Evolutionary conservation across 176 grass and related monocot species (phyloP), one percentile per base, ranked within the genome.

Genomic region (Raddia distichophylla): DNA sequence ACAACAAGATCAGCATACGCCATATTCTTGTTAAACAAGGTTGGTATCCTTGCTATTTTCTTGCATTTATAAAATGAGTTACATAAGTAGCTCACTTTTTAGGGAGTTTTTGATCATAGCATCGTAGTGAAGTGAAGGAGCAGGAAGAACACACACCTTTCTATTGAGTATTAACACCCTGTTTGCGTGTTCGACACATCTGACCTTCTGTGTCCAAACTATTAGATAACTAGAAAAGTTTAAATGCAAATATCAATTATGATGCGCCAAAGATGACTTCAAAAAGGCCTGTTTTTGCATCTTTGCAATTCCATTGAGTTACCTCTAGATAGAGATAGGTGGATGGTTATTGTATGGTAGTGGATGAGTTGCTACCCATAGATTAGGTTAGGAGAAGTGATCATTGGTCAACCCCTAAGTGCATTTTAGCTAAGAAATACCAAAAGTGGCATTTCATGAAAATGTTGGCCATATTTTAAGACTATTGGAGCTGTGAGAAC

Each of bases 1-100:
- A 91, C 93, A 20, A 99, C 92, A 60, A 99, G 87, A 84, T 94
- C 96, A 77, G 33, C 96, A n/a, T 99, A 95, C 81, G 93, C 93
- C 52, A 78, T 99, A 80, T 99, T 99, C 83, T 84, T 99, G 69
- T 88, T 99, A 78, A 99, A 99, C 74, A 99, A 99, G 96, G 96
- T 95, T 80, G 44, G 40, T 80, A 9, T 82, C 16, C 52, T 81
- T 74, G 20, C 49, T 59, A 32, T 4, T 42, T 51, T 51, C 14
- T 33, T 6, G 8, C 4, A 69, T 77, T 20, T 71, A 61, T 77
- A 52, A 20, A 11, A 34, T 22, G 17, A 27, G 27, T 61, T 3
- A 80, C 37, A 33, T 69, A 11, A 47, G 6, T 35, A 5, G 2
- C 6, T 45, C 2, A n/a, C 16, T 3, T 56, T 75, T 75, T 49